A percentile compares a stretch with the other conserved stretches of the same genome.
Evolutionary conservation across 140 eudicot species (phyloP).

Genomic region (Senecio squalidus): DNA sequence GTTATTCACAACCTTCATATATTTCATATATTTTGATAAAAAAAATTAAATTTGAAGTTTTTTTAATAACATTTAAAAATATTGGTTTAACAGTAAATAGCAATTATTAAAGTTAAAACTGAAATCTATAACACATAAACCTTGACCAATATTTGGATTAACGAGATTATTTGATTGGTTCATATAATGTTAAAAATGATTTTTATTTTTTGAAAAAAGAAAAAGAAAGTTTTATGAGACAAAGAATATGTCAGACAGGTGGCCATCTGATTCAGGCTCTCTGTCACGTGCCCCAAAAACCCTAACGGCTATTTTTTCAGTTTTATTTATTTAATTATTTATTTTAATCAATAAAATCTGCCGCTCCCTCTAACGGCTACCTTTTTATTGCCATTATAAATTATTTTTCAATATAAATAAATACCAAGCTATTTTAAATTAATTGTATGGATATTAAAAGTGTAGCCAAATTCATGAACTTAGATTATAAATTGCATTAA

Average conservation of each 20-base stretch:
- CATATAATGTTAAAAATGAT: neutral
- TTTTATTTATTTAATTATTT: neutral
- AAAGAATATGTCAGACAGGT: conserved; percentile 20
- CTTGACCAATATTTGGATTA: conserved; percentile 1
- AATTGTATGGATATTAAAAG: neutral
- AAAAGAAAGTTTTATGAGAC: conserved; percentile 13
- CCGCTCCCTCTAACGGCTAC: conserved; percentile 34
- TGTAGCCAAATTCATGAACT: neutral
- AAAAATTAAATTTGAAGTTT: too few relatives aligned
- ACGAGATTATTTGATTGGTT: conserved; percentile 1
- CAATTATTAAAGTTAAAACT: neutral
- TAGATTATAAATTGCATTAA: neutral
- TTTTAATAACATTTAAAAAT: too few relatives aligned
- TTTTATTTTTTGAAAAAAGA: neutral
- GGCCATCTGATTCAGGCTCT: conserved; percentile 17
- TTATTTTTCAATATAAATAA: neutral
- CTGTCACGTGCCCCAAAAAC: conserved; percentile 30
- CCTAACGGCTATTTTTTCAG: conserved; percentile 26
- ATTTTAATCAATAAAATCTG: conserved; percentile 13
- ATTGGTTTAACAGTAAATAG: too few relatives aligned
- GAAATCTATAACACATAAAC: neutral
- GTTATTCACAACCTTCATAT: too few relatives aligned
- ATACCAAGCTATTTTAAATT: neutral
- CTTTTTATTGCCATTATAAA: neutral
- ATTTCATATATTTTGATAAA: too few relatives aligned